Evolutionary conservation across 1,139 yeast species (phyloP), one percentile per base, ranked within the genome.

Genomic region (Nakaseomyces kungkrabaensis): DNA sequence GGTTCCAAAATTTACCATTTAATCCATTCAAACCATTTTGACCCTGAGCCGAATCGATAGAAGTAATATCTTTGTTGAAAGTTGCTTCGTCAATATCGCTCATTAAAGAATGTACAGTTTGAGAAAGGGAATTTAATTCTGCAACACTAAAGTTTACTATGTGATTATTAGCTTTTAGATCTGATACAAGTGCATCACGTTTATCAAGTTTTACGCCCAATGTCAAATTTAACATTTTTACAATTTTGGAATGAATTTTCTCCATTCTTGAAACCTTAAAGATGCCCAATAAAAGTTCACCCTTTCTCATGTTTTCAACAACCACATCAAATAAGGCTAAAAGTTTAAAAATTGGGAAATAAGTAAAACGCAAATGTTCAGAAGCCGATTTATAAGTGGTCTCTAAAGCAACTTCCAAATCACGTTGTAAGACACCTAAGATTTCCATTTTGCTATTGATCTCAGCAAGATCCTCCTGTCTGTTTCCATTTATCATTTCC

Each of bases 291-390:
- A 62, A 51, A 26, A 64, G 43, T 31, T 65, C 61, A 31, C 60
- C 63, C 38, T 59, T 60, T 38, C 57, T 55, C 36, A 59, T 50
- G 22, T 56, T 55, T 37, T 59, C 59, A 26, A 60, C 52, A 11
- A 66, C 54, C 17, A 60, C 58, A 50, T 66, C 68, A 51, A 61
- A 62, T 48, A 63, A 55, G 4, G 65, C 54, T 24, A 63, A 47
- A 53, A 63, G 56, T 43, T 66, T 65, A 53, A 66, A 65, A 5
- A 59, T 61, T 7, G 68, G 60, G 48, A 60, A 65, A 46, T 61
- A 63, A 3, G 63, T 54, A 45, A 63, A 62, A 51, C 68, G 57
- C 31, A 63, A 52, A 45, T 61, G 52, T 26, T 52, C 53, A 0
- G 67, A 59, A 5, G 60, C 61, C 6, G 59, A 50, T 13, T 52